These are phyloP conservation scores for Tricladium varicosporioides DNA, from an alignment of 2,329 filamentous ascomycete species.

Conservation along the genomic window DNA sequence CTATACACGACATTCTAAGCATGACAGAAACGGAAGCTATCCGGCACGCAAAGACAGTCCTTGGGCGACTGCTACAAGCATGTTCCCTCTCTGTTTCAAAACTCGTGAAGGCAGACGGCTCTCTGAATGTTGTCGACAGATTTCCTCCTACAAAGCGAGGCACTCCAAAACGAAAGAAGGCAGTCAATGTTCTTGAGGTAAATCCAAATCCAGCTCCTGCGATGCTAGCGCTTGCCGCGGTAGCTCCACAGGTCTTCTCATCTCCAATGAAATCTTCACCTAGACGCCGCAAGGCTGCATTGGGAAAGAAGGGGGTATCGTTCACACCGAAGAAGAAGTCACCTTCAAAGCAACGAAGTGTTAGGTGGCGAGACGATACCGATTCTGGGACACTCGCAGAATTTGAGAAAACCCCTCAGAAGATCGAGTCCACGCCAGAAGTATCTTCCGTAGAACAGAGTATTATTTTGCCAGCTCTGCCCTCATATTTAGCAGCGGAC, in stretches of 20 bases:
- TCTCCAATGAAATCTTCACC: slow-evolving; percentile 78
- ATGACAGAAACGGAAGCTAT: slow-evolving; percentile 86
- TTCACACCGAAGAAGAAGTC: slow-evolving; percentile 82
- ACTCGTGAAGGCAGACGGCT: slow-evolving; percentile 86
- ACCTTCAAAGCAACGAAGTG: slow-evolving; percentile 64
- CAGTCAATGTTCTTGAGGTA: slow-evolving; percentile 34
- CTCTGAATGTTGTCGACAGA: slow-evolving; percentile 55
- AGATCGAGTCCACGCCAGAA: slow-evolving; percentile 57
- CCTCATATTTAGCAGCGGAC: slow-evolving; percentile 47
- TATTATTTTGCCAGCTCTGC: slow-evolving; percentile 46
- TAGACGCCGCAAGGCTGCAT: slow-evolving; percentile 67
- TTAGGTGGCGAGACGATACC: slow-evolving; percentile 91
- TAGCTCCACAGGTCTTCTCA: slow-evolving; percentile 37
- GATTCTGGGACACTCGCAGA: slow-evolving; percentile 84
- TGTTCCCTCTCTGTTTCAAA: slow-evolving; percentile 75
- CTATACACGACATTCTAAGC: slow-evolving; percentile 74
- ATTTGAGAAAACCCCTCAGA: slow-evolving; percentile 86
- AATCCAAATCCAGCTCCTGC: slow-evolving; percentile 26
- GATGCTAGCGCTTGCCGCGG: slow-evolving; percentile 39
- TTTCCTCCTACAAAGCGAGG: slow-evolving; percentile 70
- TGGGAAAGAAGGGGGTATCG: slow-evolving; percentile 68
- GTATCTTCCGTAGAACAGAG: slow-evolving; percentile 48
- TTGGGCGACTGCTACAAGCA: slow-evolving; percentile 73
- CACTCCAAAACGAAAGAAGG: slow-evolving; percentile 74
- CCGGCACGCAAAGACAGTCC: slow-evolving; percentile 71